Evolutionary conservation across 2,329 filamentous ascomycete genomes (phyloP), one percentile per base, ranked within the genome.

Genomic region (Penicillium sp.): DNA sequence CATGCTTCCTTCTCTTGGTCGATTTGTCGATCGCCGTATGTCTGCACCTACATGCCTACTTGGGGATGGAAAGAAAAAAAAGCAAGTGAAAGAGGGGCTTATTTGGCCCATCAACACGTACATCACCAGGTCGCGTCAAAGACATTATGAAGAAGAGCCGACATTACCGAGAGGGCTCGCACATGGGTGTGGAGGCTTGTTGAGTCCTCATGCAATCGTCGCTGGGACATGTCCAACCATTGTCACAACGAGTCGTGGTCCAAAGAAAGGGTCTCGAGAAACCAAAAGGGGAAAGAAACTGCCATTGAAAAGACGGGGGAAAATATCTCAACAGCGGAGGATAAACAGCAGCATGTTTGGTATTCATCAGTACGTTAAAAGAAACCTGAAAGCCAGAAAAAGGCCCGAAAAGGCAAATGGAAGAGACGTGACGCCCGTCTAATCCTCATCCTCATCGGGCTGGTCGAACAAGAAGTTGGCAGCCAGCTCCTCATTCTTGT

Each of bases 401-500:
- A 46, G 48, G 37, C 46, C 24, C 45, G 43, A 34, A 47, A 38
- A 49, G 45, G 18, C 18, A 18, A 18, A 18, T 18, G 18, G 46
- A 49, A 42, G 13, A 45, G 25, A 43, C 41, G 29, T n/a, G 7
- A n/a, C 7, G 7, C 34, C 8, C 12, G 37, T 55, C 50, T 63
- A 62, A 45, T 72, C 67, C 43, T 73, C 67, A 33, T 88, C 85
- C 41, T 96, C 90, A 52, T 95, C 90, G 8, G 90, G 90, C 73
- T 97, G 90, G 62, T 98, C 93, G 66, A 98, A 98, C 51, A 98
- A 78, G 72, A 96, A 97, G 73, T 98, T 98, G 55, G 93, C 93
- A 0, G 93, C 93, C 44, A 98, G 79, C 72, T 98, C 93, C 73
- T 98, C 93, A 70, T 98, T 97, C 81, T 97, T 98, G 73, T 98